Conservation (phyloP, 495 filamentous ascomycete species). For the Xanthoparmelia taractica region DNA sequence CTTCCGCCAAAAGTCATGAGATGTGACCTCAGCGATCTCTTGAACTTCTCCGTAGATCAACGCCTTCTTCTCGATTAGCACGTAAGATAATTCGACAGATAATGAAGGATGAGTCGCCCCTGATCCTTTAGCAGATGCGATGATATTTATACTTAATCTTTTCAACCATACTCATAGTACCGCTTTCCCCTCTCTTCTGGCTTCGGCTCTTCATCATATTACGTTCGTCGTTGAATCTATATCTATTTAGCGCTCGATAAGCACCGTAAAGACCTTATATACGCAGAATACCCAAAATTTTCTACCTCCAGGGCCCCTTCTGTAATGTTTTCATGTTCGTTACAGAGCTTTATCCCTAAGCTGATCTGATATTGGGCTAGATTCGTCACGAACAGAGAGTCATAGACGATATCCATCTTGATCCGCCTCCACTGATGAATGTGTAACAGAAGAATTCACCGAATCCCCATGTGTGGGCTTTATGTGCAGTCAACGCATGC, state of each 20-base stretch:
- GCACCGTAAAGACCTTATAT: slow-evolving; percentile 2
- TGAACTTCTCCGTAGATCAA: not conserved
- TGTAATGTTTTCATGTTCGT: slow-evolving; percentile 5
- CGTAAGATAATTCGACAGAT: not conserved
- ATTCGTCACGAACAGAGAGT: slow-evolving; percentile 4
- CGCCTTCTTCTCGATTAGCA: not conserved
- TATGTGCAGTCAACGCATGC: slow-evolving; percentile 10
- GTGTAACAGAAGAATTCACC: slow-evolving; percentile 11
- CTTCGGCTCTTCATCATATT: slow-evolving; percentile 2
- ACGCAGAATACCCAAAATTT: not conserved
- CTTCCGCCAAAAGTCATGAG: slow-evolving; percentile 10
- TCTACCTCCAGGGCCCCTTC: not conserved
- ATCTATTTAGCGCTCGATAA: slow-evolving; percentile 3
- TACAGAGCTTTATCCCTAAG: slow-evolving; percentile 1
- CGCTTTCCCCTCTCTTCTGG: slow-evolving; percentile 1
- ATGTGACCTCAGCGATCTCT: slow-evolving; percentile 13
- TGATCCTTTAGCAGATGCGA: slow-evolving; percentile 4
- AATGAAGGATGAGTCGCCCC: not conserved
- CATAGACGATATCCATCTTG: slow-evolving; percentile 4
- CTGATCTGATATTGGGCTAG: slow-evolving; percentile 2
- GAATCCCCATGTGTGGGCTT: slow-evolving; percentile 15
- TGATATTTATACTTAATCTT: slow-evolving; percentile 5
- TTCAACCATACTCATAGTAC: slow-evolving; percentile 4
- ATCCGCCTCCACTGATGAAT: slow-evolving; percentile 13
- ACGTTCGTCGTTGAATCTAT: slow-evolving; percentile 3